Evolutionary conservation across 768 basidiomycete genomes (phyloP), one percentile per base, ranked within the genome.

Genomic region (Rhizopogon sp.): DNA sequence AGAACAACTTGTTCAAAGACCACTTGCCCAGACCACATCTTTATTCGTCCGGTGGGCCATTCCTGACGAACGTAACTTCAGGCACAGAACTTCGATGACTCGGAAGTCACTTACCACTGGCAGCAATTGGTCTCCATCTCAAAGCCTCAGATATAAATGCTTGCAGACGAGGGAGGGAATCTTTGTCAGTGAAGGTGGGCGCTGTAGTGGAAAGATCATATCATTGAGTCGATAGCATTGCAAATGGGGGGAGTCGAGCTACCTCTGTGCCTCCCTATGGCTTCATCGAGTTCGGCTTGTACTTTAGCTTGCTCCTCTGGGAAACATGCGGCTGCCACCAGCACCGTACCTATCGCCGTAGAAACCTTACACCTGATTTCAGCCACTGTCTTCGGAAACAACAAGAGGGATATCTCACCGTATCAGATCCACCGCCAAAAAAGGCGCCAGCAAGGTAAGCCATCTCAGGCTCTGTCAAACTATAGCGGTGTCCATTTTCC

Each of bases 11-110:
- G 7, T 5, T 14, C 17, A 37, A 39, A 39, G 17, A 39, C 51
- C 54, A 46, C 51, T 17, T n/a, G 81, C 81, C 79, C 81, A 87
- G 25, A 80, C 64, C 40, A 87, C 76, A 55, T 86, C 84, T 52
- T 77, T 79, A 1, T 78, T 85, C 0, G 84, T 77, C 45, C 77
- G 77, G 57, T 87, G 85, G 0, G 80, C 72, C 46, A 84, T 80
- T 0, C 84, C 84, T 62, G 13, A 1, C 8, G 20, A 2, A 54
- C 9, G 42, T 47, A 41, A 10, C 29, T n/a, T 56, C 44, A 3
- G 43, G 6, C 5, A 20, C 8, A 25, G 6, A 28, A 35, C 40
- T 9, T 3, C 20, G 20, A 20, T 6, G 17, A 51, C 16, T 20
- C 20, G 20, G 20, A 13, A 37, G 28, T 6, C 44, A 52, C 70